These are phyloP conservation scores for Coniferiporia sulphurascens DNA, from an alignment of 1,284 basidiomycete species.

Conservation along the genomic window DNA sequence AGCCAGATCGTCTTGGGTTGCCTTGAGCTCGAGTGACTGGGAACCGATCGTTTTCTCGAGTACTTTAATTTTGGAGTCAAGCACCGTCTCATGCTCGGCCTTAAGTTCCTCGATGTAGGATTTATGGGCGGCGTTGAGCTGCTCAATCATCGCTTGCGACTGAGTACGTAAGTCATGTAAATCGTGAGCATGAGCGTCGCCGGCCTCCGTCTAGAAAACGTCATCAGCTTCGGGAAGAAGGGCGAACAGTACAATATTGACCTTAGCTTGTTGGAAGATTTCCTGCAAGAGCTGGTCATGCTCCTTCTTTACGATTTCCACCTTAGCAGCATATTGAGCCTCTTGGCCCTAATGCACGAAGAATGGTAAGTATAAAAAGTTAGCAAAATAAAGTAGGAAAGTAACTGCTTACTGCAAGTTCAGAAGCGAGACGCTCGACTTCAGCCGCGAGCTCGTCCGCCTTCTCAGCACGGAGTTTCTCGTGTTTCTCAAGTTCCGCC, in stretches of 20 bases:
- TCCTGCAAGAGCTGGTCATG: constrained; percentile 61
- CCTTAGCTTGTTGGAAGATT: constrained; percentile 75
- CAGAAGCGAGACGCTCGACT: constrained; percentile 48
- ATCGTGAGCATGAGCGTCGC: constrained; percentile 60
- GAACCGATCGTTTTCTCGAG: constrained; percentile 62
- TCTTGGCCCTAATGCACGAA: constrained; percentile 55
- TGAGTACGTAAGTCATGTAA: constrained; percentile 62
- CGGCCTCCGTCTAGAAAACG: constrained; percentile 55
- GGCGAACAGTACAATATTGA: constrained; percentile 26
- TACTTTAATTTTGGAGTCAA: constrained; percentile 51
- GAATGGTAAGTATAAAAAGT: not conserved
- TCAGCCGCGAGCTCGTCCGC: constrained; percentile 56
- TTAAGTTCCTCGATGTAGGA: constrained; percentile 54
- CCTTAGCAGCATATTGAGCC: constrained; percentile 57
- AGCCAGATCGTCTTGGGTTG: constrained; percentile 72
- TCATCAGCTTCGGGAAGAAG: constrained; percentile 8
- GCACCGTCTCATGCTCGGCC: constrained; percentile 51
- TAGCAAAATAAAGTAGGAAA: not conserved
- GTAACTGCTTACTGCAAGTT: constrained; percentile 51
- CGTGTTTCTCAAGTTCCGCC: constrained; percentile 44
- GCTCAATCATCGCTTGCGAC: constrained; percentile 60
- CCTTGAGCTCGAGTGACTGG: constrained; percentile 67
- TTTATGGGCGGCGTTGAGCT: constrained; percentile 59
- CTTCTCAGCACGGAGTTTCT: constrained; percentile 41
- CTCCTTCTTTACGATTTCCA: constrained; percentile 62